phyloP scores from a whole-genome alignment of 2,329 filamentous ascomycete genomes.

The Teratosphaeria nubilosa region DNA sequence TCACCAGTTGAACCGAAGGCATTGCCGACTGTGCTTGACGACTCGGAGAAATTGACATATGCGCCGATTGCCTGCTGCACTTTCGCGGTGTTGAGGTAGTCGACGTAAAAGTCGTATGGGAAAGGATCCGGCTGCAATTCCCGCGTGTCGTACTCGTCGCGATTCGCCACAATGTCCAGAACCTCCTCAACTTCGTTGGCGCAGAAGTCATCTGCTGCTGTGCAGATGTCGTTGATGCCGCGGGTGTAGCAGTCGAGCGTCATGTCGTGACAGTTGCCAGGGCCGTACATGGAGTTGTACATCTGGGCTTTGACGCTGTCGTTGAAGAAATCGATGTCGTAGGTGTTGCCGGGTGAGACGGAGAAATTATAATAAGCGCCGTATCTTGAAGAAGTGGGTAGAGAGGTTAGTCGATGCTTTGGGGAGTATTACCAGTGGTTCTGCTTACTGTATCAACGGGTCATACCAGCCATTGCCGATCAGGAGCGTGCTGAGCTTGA shows the following conservation, averaged over 20 bases:
- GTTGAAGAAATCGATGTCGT: slow-evolving; percentile 44
- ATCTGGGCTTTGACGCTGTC: slow-evolving; percentile 28
- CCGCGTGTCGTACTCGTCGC: slow-evolving; percentile 52
- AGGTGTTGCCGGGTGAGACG: slow-evolving; percentile 46
- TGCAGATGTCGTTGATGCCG: slow-evolving; percentile 42
- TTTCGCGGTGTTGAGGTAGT: slow-evolving; percentile 48
- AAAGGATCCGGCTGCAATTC: slow-evolving; percentile 47
- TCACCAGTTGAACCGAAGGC: slow-evolving; percentile 42
- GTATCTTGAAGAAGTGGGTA: neutral
- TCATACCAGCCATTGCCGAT: slow-evolving; percentile 50
- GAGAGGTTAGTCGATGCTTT: neutral
- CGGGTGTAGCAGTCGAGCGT: slow-evolving; percentile 44
- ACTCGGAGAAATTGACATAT: slow-evolving; percentile 46
- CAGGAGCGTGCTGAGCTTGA: slow-evolving; percentile 22
- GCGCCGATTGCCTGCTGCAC: slow-evolving; percentile 50
- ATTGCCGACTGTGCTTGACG: slow-evolving; percentile 26
- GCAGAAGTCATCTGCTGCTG: slow-evolving; percentile 47
- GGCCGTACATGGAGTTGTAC: slow-evolving; percentile 51
- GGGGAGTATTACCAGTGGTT: slow-evolving; percentile 46
- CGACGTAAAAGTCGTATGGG: slow-evolving; percentile 43
- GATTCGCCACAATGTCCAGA: slow-evolving; percentile 40
- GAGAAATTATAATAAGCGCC: slow-evolving; percentile 45
- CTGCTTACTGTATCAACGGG: slow-evolving; percentile 44
- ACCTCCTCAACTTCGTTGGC: slow-evolving; percentile 41
- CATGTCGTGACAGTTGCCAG: slow-evolving; percentile 50